These are phyloP conservation scores for Botrytis pseudocinerea DNA, from an alignment of 2,329 filamentous ascomycete species.

Conservation along the genomic window DNA sequence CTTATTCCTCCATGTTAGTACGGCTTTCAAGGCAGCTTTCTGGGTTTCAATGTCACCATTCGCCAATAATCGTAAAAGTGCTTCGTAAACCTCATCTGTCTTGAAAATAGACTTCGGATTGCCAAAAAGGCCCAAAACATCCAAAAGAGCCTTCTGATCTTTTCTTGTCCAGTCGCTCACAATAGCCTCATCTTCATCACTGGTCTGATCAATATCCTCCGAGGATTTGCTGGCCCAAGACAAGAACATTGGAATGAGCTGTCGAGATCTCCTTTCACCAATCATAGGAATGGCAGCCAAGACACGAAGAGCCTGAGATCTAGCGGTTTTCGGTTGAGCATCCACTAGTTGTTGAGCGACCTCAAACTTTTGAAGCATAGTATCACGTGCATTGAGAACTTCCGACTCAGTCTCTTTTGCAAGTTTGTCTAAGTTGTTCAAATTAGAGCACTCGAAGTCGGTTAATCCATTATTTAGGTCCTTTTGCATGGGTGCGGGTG, in stretches of 20 bases:
- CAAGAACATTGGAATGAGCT: slow-evolving; percentile 82
- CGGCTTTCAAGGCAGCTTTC: slow-evolving; percentile 76
- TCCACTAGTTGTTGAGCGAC: slow-evolving; percentile 58
- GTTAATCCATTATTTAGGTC: slow-evolving; percentile 51
- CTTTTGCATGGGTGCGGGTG: slow-evolving; percentile 43
- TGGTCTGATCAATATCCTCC: slow-evolving; percentile 38
- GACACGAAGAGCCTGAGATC: slow-evolving; percentile 78
- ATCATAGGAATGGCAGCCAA: slow-evolving; percentile 71
- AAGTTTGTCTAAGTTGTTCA: slow-evolving; percentile 58
- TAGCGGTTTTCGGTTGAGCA: slow-evolving; percentile 56
- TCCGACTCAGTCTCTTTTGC: slow-evolving; percentile 54
- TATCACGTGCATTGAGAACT: slow-evolving; percentile 54
- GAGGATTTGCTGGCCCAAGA: slow-evolving; percentile 66
- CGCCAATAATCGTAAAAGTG: slow-evolving; percentile 72
- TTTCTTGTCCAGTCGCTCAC: slow-evolving; percentile 66
- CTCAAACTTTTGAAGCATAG: slow-evolving; percentile 65
- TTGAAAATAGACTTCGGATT: slow-evolving; percentile 86
- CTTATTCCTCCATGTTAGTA: slow-evolving; percentile 85
- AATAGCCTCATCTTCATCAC: slow-evolving; percentile 35
- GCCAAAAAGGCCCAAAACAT: slow-evolving; percentile 77
- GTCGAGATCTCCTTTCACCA: slow-evolving; percentile 82
- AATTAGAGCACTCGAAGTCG: slow-evolving; percentile 83
- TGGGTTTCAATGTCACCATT: slow-evolving; percentile 93
- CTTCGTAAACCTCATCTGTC: slow-evolving; percentile 71
- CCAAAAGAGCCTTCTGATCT: slow-evolving; percentile 82